Percentiles rank a stretch among this genome's conserved stretches.
These are phyloP conservation scores for Linnemannia elongata DNA, from an alignment of 192 early-diverging fungal genomes.

Conservation along the genomic window DNA sequence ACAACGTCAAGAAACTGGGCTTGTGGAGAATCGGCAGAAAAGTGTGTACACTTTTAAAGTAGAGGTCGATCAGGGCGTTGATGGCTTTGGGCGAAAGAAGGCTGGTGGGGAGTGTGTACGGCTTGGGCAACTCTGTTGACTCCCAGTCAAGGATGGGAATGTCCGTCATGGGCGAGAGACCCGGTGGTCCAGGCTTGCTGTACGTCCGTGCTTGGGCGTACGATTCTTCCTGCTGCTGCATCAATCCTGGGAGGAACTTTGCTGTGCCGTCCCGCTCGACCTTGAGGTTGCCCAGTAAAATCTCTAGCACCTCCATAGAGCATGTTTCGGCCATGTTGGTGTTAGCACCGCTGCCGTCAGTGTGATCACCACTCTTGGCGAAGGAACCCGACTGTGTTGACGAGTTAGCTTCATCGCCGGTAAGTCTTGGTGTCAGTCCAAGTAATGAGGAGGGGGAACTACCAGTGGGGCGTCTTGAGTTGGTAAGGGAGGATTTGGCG, in stretches of 20 bases:
- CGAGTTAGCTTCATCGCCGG: too few species aligned
- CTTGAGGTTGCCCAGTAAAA: slow-evolving; percentile 21
- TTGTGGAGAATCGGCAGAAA: slow-evolving; percentile 68
- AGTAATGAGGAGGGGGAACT: not conserved
- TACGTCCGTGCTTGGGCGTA: slow-evolving; percentile 22
- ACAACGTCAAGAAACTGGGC: slow-evolving; percentile 54
- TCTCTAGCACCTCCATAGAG: not conserved
- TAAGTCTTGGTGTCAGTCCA: too few species aligned
- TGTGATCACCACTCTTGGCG: not conserved
- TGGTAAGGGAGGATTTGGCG: not conserved
- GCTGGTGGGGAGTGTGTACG: slow-evolving; percentile 23
- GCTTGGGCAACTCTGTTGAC: slow-evolving; percentile 23
- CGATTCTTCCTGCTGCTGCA: slow-evolving; percentile 9
- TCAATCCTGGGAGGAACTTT: slow-evolving; percentile 14
- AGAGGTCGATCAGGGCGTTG: slow-evolving; percentile 50
- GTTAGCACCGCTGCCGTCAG: not conserved
- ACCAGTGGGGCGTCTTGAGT: not conserved
- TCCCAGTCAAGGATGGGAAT: slow-evolving; percentile 31
- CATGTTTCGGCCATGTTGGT: not conserved
- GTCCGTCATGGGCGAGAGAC: slow-evolving; percentile 2
- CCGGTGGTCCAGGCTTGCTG: not conserved
- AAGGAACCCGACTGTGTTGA: not conserved
- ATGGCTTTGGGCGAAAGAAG: slow-evolving; percentile 22
- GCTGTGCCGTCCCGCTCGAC: slow-evolving; percentile 29
- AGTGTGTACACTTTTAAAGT: slow-evolving; percentile 69